These are phyloP conservation scores for Aureobasidium sp. DNA, from an alignment of 2,329 filamentous ascomycete species.

Conservation along the genomic window DNA sequence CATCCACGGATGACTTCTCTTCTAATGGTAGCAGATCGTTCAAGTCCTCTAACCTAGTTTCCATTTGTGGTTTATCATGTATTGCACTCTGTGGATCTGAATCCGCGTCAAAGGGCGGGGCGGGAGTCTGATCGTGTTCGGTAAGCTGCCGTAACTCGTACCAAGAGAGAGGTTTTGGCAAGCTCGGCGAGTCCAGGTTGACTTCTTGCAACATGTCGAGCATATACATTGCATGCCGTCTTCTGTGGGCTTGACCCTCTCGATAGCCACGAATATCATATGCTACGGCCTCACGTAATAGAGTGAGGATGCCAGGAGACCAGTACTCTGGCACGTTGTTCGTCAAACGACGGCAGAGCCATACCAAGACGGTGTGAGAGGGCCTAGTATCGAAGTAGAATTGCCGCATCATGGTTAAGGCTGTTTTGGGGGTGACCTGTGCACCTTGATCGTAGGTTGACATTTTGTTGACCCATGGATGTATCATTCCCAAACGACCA, in stretches of 20 bases:
- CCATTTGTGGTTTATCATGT: not conserved
- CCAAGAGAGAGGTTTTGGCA: not conserved
- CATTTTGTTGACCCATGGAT: slow-evolving; percentile 19
- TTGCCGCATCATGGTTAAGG: slow-evolving; percentile 16
- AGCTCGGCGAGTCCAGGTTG: not conserved
- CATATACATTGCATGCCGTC: not conserved
- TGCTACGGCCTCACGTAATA: slow-evolving; percentile 19
- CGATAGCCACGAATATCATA: slow-evolving; percentile 20
- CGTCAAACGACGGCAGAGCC: slow-evolving; percentile 18
- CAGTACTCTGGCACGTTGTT: slow-evolving; percentile 14
- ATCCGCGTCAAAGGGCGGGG: not conserved
- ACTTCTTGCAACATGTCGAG: not conserved
- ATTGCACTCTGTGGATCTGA: no score
- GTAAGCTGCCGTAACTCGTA: not conserved
- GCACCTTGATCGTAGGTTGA: slow-evolving; percentile 13
- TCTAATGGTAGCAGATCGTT: not conserved
- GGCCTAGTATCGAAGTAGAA: slow-evolving; percentile 21
- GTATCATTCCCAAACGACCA: slow-evolving; percentile 16
- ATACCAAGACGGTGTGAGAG: slow-evolving; percentile 20
- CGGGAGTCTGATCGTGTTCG: not conserved
- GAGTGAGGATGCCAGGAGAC: slow-evolving; percentile 12
- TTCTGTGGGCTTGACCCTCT: not conserved
- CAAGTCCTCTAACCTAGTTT: not conserved
- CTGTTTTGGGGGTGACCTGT: slow-evolving; percentile 15
- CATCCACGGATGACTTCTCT: not conserved